Evolutionary conservation across 164 flowering plant species (phyloP).

Genomic region (Aristolochia californica): DNA sequence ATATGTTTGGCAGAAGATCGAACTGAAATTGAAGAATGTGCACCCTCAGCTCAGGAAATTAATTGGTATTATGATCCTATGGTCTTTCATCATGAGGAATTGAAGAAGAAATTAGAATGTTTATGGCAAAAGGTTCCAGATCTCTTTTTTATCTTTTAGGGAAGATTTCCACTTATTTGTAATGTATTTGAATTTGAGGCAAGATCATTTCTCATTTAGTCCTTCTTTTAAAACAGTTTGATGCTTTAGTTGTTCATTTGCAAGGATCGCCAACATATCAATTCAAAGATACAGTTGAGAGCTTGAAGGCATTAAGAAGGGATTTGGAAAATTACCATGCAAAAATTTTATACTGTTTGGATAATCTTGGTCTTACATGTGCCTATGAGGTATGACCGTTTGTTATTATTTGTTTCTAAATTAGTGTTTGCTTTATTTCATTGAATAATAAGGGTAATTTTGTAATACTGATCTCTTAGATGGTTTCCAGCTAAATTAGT

Average conservation of each 20-base stretch:
- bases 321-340: constrained; percentile 38
- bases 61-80: constrained; percentile 38
- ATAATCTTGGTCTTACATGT: constrained; percentile 70
- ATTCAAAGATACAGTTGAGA: constrained; percentile 41
- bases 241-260: constrained; percentile 28
- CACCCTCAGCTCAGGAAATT: constrained; percentile 44
- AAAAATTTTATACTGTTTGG: constrained; percentile 64
- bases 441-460: no score
- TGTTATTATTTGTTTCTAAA: neutral
- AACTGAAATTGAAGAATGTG: constrained; percentile 39
- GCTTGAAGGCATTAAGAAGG: constrained; percentile 27
- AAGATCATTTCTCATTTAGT: neutral
- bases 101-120: constrained; percentile 43
- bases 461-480: no score
- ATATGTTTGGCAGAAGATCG: constrained; percentile 32
- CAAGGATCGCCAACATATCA: constrained; percentile 25
- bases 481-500: no score
- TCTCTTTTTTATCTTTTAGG: neutral
- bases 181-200: neutral
- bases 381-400: constrained; percentile 46
- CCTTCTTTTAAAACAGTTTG: constrained; percentile 37
- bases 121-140: constrained; percentile 46
- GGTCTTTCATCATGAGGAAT: constrained; percentile 16
- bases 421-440: neutral
- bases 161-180: neutral